phyloP scores from a whole-genome alignment of 306 rosid species.

The Vigna trinervia region DNA sequence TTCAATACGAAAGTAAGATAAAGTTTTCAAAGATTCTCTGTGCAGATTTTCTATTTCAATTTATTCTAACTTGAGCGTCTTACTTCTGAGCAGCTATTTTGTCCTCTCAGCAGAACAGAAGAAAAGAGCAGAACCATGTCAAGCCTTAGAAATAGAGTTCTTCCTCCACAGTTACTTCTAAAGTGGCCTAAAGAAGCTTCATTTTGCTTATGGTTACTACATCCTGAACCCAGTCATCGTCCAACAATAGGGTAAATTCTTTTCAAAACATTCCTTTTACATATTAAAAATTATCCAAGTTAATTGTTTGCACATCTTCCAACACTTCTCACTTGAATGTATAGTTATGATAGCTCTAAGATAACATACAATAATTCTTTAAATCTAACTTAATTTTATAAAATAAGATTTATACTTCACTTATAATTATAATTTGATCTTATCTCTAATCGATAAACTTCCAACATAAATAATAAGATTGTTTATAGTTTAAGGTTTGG shows the following conservation, averaged over 20 bases:
- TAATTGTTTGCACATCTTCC: conserved; percentile 20
- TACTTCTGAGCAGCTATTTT: conserved; percentile 73
- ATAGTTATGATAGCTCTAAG: no score
- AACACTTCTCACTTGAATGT: no score
- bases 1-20: neutral
- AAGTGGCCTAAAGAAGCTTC: conserved; percentile 97
- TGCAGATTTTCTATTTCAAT: neutral
- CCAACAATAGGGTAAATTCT: conserved; percentile 68
- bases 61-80: conserved; percentile 45
- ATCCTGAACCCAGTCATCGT: conserved; percentile 80
- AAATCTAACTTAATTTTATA: no score
- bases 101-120: conserved; percentile 74
- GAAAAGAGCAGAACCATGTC: conserved; percentile 81
- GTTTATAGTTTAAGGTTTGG: neutral
- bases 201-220: conserved; percentile 86
- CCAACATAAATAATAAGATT: no score
- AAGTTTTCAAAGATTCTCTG: conserved; percentile 5
- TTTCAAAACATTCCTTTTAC: conserved; percentile 19
- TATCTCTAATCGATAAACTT: no score
- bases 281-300: neutral
- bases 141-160: conserved; percentile 83
- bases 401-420: no score
- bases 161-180: conserved; percentile 81
- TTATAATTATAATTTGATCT: no score
- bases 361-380: no score